phyloP scores from a whole-genome alignment of 2,329 filamentous ascomycete genomes.

The Podosphaera fusca region DNA sequence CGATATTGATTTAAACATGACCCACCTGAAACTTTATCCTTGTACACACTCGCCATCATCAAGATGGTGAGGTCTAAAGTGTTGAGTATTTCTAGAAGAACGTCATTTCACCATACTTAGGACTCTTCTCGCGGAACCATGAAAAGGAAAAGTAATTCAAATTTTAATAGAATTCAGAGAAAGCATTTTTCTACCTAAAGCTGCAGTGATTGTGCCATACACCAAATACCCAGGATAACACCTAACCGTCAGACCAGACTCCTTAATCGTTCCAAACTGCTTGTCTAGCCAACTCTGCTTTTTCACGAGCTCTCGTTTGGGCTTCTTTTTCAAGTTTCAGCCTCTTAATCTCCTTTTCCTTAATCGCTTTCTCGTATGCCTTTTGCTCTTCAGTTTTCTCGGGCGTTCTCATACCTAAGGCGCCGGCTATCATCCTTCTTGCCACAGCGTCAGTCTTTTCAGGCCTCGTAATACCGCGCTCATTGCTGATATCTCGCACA shows the following conservation, averaged over 20 bases:
- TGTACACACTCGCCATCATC: neutral
- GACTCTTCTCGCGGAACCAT: neutral
- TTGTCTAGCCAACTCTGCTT: constrained; percentile 49
- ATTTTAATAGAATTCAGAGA: neutral
- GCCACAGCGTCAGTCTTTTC: constrained; percentile 92
- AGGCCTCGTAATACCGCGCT: constrained; percentile 26
- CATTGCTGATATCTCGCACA: constrained; percentile 3
- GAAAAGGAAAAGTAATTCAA: neutral
- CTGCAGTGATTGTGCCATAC: neutral
- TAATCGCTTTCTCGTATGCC: constrained; percentile 61
- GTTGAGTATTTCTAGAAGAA: neutral
- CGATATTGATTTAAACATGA: neutral
- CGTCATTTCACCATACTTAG: neutral
- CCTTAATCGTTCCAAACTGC: constrained; percentile 62
- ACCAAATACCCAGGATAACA: neutral
- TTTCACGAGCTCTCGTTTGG: constrained; percentile 34
- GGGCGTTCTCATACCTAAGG: constrained; percentile 58
- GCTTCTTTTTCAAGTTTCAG: constrained; percentile 48
- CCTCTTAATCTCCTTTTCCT: constrained; percentile 63
- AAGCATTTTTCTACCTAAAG: neutral
- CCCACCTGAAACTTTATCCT: neutral
- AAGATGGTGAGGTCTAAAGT: neutral
- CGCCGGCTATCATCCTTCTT: constrained; percentile 69
- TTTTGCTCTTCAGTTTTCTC: constrained; percentile 71
- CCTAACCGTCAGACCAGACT: neutral